Evolutionary conservation across 495 filamentous ascomycete genomes (phyloP).

Genomic region (Oleoguttula mirabilis): DNA sequence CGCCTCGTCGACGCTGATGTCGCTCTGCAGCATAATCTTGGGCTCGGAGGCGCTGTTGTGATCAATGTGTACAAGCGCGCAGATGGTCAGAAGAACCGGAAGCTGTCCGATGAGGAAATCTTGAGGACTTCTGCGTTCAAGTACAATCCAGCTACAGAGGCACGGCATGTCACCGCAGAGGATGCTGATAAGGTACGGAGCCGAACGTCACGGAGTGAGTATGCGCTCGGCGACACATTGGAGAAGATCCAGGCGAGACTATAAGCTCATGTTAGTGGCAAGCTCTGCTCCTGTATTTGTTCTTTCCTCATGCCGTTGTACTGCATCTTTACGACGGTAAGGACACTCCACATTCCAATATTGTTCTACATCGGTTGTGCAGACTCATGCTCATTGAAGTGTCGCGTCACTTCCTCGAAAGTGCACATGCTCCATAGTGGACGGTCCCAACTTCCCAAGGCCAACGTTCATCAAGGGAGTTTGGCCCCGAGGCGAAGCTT

Average conservation of each 20-base stretch:
- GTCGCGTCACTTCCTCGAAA: too few species aligned
- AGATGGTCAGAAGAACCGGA: constrained; percentile 52
- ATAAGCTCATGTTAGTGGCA: too few species aligned
- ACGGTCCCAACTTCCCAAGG: too few species aligned
- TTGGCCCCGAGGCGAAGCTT: too few species aligned
- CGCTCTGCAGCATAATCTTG: constrained; percentile 88
- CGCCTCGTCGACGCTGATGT: constrained; percentile 52
- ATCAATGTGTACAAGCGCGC: constrained; percentile 84
- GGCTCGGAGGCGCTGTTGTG: constrained; percentile 82
- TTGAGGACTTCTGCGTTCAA: constrained; percentile 55
- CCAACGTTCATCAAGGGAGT: too few species aligned
- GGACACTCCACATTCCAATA: too few species aligned
- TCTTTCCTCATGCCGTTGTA: too few species aligned
- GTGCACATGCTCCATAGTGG: too few species aligned
- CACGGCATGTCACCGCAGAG: constrained; percentile 66
- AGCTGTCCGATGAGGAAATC: constrained; percentile 46
- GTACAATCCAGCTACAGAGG: constrained; percentile 89
- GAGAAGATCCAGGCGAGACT: constrained; percentile 57
- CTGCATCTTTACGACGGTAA: too few species aligned
- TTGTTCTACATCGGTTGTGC: too few species aligned
- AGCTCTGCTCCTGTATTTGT: too few species aligned
- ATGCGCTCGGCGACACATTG: constrained; percentile 62
- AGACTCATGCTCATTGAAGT: too few species aligned
- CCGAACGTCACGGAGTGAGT: constrained; percentile 52
- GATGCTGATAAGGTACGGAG: constrained; percentile 64